These are phyloP conservation scores for Leccinum sublutescens DNA, from an alignment of 768 basidiomycete species.

Conservation along the genomic window DNA sequence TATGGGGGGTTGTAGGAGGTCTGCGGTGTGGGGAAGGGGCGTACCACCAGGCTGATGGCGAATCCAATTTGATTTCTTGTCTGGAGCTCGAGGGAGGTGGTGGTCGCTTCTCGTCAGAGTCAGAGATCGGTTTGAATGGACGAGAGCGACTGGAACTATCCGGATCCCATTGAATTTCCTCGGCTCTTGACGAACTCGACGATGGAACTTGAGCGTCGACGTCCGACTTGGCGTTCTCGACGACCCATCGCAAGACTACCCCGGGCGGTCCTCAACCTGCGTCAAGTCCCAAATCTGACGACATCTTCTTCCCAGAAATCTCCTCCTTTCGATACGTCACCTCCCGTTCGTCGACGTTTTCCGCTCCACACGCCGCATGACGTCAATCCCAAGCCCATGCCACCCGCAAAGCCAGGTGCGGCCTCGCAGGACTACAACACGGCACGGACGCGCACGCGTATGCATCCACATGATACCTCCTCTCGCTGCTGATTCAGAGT, in stretches of 20 bases:
- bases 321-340: neutral
- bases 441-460: neutral
- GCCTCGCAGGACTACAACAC: conserved; percentile 27
- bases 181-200: no score
- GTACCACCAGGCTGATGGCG: no score
- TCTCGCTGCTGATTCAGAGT: neutral
- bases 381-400: conserved; percentile 21
- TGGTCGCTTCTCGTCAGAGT: neutral
- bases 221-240: neutral
- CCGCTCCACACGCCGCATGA: neutral
- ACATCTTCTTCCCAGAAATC: neutral
- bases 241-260: conserved; percentile 2
- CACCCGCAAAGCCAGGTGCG: conserved; percentile 28
- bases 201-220: neutral
- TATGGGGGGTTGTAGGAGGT: no score
- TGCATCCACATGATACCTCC: neutral
- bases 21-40: no score
- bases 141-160: no score
- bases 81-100: no score
- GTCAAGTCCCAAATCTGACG: conserved; percentile 17
- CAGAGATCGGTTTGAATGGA: neutral
- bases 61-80: no score
- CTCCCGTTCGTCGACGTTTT: neutral
- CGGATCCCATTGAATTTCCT: no score
- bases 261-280: neutral